Evolutionary conservation across 2,329 filamentous ascomycete species (phyloP).

Genomic region (Escovopsis sp.): DNA sequence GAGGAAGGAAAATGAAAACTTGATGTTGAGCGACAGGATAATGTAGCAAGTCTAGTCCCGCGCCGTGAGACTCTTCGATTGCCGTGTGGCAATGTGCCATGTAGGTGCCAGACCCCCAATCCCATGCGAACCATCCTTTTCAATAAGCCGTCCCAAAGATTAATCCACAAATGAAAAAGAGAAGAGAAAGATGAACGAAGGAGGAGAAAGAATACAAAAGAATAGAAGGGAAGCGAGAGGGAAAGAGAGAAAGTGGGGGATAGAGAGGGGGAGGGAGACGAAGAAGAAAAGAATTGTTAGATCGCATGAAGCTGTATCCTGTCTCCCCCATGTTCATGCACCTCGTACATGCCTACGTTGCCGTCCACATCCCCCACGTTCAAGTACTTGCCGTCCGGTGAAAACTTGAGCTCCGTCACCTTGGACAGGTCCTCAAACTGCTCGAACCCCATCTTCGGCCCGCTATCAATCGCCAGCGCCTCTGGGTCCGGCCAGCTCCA

Average conservation of each 20-base stretch:
- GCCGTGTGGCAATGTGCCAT: too few relatives aligned
- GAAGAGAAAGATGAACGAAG: too few relatives aligned
- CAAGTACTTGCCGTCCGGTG: slow-evolving; percentile 21
- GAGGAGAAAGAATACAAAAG: too few relatives aligned
- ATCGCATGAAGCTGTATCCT: slow-evolving; percentile 6
- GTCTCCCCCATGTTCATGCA: slow-evolving; percentile 13
- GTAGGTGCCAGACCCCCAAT: too few relatives aligned
- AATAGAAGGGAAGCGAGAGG: neutral
- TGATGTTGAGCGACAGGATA: too few relatives aligned
- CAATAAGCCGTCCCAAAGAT: too few relatives aligned
- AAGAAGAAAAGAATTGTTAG: neutral
- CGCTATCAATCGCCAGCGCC: slow-evolving; percentile 11
- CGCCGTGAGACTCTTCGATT: too few relatives aligned
- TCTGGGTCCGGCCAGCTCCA: slow-evolving; percentile 25
- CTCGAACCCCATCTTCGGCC: slow-evolving; percentile 12
- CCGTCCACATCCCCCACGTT: slow-evolving; percentile 22
- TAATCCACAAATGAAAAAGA: too few relatives aligned
- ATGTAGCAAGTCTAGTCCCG: too few relatives aligned
- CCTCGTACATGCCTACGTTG: slow-evolving; percentile 21
- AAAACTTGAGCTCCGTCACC: slow-evolving; percentile 25
- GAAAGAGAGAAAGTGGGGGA: neutral
- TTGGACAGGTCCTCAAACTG: slow-evolving; percentile 20
- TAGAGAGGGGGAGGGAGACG: neutral
- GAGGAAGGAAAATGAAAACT: too few relatives aligned
- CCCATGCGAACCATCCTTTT: too few relatives aligned